Conservation (phyloP, 176 grass and related monocot genomes). For the Rhipidocladum racemiflorum region DNA sequence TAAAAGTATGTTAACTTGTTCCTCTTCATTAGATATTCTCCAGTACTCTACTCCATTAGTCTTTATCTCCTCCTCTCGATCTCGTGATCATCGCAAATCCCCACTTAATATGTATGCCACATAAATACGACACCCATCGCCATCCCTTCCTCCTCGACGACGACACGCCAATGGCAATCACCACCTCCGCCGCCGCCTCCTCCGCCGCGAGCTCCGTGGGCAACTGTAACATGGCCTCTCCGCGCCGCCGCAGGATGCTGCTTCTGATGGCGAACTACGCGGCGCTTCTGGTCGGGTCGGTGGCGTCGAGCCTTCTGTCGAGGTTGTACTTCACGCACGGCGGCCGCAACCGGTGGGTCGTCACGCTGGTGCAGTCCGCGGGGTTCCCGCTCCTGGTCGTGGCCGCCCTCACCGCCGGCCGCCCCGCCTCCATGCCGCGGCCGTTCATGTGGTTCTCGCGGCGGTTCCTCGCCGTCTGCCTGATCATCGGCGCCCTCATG, state of each 20-base stretch:
- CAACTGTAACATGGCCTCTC: neutral
- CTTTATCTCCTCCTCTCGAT: neutral
- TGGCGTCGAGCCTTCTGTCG: constrained; percentile 74
- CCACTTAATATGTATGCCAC: neutral
- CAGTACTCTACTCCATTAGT: neutral
- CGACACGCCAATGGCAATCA: constrained; percentile 15
- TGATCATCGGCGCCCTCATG: constrained; percentile 67
- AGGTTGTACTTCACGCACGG: constrained; percentile 79
- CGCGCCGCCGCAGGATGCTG: neutral
- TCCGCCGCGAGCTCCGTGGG: neutral
- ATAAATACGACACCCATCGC: constrained; percentile 1
- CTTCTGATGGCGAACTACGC: constrained; percentile 62
- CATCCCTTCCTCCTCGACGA: neutral
- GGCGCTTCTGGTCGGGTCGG: constrained; percentile 68
- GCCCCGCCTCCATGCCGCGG: constrained; percentile 2
- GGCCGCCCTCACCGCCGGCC: constrained; percentile 25
- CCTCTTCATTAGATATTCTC: no score
- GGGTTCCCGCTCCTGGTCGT: constrained; percentile 72
- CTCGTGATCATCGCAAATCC: neutral
- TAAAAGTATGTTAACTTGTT: no score
- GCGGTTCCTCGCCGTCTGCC: constrained; percentile 43
- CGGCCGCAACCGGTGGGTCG: constrained; percentile 73
- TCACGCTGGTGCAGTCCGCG: constrained; percentile 79
- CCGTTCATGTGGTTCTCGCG: constrained; percentile 53
- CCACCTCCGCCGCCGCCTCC: neutral